Conservation (phyloP, 2,329 filamentous ascomycete species). For the Aspergillus fumigatus region DNA sequence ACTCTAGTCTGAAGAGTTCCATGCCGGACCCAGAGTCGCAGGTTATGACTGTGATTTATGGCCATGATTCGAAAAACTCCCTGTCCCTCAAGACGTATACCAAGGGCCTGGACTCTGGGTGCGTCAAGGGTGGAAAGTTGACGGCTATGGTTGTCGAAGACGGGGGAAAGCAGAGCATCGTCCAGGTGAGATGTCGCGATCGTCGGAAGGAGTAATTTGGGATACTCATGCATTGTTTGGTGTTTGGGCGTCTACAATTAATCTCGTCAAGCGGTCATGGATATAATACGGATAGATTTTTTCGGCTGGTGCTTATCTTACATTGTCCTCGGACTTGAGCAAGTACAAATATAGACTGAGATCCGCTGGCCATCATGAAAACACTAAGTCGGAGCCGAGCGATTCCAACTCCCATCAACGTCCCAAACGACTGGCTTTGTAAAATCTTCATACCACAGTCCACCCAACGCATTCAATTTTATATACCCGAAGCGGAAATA, state of each 20-base stretch:
- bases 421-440: conserved; percentile 32
- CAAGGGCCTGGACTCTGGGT: conserved; percentile 81
- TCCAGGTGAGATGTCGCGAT: conserved; percentile 41
- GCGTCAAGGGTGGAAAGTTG: conserved; percentile 69
- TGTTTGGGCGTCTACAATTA: background rate
- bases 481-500: conserved; percentile 44
- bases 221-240: background rate
- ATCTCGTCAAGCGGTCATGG: background rate
- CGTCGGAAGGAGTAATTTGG: conserved; percentile 17
- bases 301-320: background rate
- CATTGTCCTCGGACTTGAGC: background rate
- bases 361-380: background rate
- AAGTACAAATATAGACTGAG: background rate
- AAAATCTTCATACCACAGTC: conserved; percentile 40
- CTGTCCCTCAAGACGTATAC: conserved; percentile 65
- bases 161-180: conserved; percentile 38
- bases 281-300: background rate
- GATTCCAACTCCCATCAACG: conserved; percentile 21
- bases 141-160: conserved; percentile 72
- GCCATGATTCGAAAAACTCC: conserved; percentile 74
- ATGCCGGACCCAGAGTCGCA: conserved; percentile 18
- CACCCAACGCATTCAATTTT: conserved; percentile 31
- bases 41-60: conserved; percentile 72
- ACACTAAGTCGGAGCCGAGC: background rate
- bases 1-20: conserved; percentile 15